A percentile compares a stretch with the other conserved stretches of the same genome.
phyloP scores from a whole-genome alignment of 2,329 filamentous ascomycete species.

The Aspergillus caelatus region DNA sequence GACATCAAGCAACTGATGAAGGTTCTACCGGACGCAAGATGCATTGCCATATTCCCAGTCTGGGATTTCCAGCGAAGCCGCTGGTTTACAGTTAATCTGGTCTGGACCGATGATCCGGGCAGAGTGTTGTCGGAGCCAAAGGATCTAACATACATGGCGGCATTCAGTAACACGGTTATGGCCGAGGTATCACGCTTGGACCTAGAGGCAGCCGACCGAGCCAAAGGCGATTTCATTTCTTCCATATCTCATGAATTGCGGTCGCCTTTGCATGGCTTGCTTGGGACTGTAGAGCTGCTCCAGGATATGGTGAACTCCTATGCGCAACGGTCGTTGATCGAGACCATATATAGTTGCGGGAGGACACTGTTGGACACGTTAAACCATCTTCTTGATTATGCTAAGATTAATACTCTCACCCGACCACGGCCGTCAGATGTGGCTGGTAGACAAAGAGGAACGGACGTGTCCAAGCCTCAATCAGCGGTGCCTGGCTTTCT shows the following conservation, averaged over 20 bases:
- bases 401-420: constrained; percentile 24
- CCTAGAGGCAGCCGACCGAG: constrained; percentile 25
- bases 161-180: constrained; percentile 32
- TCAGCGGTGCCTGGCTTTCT: background rate
- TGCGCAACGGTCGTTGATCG: constrained; percentile 27
- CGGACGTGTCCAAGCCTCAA: background rate
- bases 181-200: constrained; percentile 28
- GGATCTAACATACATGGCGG: constrained; percentile 26
- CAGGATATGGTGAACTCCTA: constrained; percentile 24
- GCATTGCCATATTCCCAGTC: constrained; percentile 29
- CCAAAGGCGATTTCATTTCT: constrained; percentile 34
- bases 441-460: background rate
- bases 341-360: constrained; percentile 40
- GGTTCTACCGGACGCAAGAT: constrained; percentile 19
- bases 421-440: background rate
- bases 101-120: constrained; percentile 24
- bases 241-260: constrained; percentile 35
- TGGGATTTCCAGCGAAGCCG: constrained; percentile 32
- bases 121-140: constrained; percentile 22
- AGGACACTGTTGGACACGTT: constrained; percentile 45
- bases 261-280: constrained; percentile 36
- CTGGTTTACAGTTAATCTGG: constrained; percentile 28
- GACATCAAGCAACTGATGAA: constrained; percentile 19
- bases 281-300: constrained; percentile 29
- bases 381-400: constrained; percentile 34